Base-by-base conservation (phyloP, 495 filamentous ascomycete genomes). In the Achaetomiella virescens region DNA sequence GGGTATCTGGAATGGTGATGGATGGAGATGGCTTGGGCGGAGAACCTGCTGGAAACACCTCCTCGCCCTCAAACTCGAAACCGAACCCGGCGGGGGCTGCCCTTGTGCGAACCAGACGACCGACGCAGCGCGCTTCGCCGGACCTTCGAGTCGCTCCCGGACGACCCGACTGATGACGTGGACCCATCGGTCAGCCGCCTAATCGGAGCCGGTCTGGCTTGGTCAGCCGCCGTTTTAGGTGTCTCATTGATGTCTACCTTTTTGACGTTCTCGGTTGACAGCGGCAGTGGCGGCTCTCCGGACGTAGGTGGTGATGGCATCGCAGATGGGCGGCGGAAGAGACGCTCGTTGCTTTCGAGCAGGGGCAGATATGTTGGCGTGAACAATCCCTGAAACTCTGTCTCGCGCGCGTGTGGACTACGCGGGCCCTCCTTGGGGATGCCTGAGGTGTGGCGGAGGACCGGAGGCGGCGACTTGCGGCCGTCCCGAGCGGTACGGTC, bases 361-460 rank as follows among this genome's bases (percentile, higher is more conserved):
- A 84, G 68, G 44, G 81, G 80, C 33, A 85, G 72, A 60, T 80
- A 84, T 48, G 66, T 75, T 20, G 81, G 82, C 14, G 80, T 84
- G 61, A 84, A 84, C 18, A 84, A 58, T 35, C 81, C 81, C 35
- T 79, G 77, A 55, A 84, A 80, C 55, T 83, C 81, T 53, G 70
- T 70, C 59, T 82, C 80, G 25, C 77, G 74, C 48, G 78, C 76
- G 66, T 78, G 75, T 38, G 75, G 72, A 35, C 66, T 75, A 38
- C 69, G 51, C 21, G 67, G 64, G 52, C 60, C 58, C 6, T 75
- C 69, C 52, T 67, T 65, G 22, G 68, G 55, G 22, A 49, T 61
- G 41, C 65, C 68, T 3, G 73, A 72, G 40, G 64, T 71, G 46
- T 70, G 72, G 59, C 62, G 72, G 33, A 71, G 69, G 21, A 69